These are phyloP conservation scores for Pseudonitzschia pungens DNA, from an alignment of 108 stramenopile species.

Conservation along the genomic window DNA sequence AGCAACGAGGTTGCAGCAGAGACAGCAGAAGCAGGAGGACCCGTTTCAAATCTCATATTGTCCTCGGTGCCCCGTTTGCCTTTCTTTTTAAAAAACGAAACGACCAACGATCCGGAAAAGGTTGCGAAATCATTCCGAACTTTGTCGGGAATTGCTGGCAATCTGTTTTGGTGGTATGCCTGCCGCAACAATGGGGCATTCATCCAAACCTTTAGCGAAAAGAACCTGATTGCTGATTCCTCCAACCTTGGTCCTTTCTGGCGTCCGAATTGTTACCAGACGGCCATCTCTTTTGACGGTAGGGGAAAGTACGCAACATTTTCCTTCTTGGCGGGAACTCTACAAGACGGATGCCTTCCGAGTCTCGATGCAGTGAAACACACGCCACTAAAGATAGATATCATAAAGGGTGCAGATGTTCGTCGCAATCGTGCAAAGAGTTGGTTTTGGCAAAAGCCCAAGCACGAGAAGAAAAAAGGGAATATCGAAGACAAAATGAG, in stretches of 20 bases:
- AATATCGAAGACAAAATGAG: neutral
- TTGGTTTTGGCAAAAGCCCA: conserved; percentile 58
- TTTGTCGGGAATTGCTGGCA: conserved; percentile 47
- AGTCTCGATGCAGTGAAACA: conserved; percentile 39
- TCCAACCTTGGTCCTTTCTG: conserved; percentile 46
- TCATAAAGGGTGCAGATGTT: conserved; percentile 50
- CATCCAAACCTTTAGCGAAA: conserved; percentile 54
- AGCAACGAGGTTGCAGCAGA: neutral
- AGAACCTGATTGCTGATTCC: conserved; percentile 53
- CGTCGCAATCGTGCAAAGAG: conserved; percentile 50
- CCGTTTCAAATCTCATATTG: conserved; percentile 39
- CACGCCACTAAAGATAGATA: conserved; percentile 30
- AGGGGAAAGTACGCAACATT: conserved; percentile 54
- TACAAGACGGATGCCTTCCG: conserved; percentile 51
- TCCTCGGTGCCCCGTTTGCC: conserved; percentile 51
- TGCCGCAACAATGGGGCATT: conserved; percentile 46
- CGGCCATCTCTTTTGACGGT: conserved; percentile 33
- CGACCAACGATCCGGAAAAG: conserved; percentile 31
- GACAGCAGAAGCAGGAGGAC: neutral
- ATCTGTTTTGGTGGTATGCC: conserved; percentile 65
- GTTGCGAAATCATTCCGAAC: conserved; percentile 50
- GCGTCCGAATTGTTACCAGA: conserved; percentile 46
- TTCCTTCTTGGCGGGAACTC: conserved; percentile 60
- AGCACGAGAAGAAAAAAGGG: conserved; percentile 6
- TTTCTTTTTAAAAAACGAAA: conserved; percentile 37